A percentile compares a stretch with the other conserved stretches of the same genome.
phyloP scores from a whole-genome alignment of 257 asterid species.

The Nicotiana benthamiana region DNA sequence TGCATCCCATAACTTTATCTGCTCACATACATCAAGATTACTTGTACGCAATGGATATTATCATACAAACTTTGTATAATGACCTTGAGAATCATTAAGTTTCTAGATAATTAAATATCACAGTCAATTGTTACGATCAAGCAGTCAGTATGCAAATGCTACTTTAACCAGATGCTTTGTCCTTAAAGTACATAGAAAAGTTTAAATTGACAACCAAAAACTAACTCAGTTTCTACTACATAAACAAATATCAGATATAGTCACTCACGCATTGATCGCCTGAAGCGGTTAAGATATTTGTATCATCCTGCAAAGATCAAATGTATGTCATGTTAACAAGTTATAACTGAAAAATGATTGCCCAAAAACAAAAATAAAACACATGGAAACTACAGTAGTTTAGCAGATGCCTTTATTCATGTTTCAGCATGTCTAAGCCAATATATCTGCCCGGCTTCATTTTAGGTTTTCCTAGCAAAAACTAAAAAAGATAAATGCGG shows the following conservation, averaged over 20 bases:
- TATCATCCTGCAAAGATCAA: conserved; percentile 55
- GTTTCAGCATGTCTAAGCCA: not conserved
- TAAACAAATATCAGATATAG: not conserved
- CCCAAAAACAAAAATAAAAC: not conserved
- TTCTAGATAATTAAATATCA: not conserved
- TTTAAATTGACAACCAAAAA: not conserved
- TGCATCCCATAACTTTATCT: conserved; percentile 80
- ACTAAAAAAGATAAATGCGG: not conserved
- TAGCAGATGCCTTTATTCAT: not conserved
- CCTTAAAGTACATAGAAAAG: not conserved
- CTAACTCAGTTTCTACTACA: not conserved
- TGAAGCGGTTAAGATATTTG: conserved; percentile 67
- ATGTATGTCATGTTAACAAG: not conserved
- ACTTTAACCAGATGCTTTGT: not conserved
- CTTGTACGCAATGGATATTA: not conserved
- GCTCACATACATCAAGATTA: not conserved
- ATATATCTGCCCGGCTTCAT: not conserved
- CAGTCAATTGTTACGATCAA: too few species aligned
- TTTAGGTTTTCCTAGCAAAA: not conserved
- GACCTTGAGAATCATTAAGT: not conserved
- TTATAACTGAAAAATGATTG: not conserved
- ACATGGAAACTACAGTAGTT: not conserved
- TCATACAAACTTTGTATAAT: not conserved
- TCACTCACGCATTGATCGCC: conserved; percentile 93
- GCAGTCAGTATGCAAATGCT: not conserved